Evolutionary conservation across 2,329 filamentous ascomycete species (phyloP).

Genomic region (Tolypocladium guangdongense): DNA sequence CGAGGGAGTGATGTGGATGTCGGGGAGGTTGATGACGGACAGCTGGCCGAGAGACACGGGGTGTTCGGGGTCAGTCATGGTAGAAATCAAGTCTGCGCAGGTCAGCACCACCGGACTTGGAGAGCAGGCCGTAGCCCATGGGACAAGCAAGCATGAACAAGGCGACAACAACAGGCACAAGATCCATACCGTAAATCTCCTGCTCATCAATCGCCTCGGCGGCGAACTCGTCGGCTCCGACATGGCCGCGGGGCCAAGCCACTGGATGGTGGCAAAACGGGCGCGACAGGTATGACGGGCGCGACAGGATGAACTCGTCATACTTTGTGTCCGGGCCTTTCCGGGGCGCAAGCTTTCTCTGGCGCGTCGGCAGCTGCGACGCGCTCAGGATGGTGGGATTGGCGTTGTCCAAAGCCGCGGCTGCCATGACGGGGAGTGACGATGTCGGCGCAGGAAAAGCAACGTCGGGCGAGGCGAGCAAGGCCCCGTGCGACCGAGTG

Average conservation of each 20-base stretch:
- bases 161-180: not conserved
- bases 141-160: not conserved
- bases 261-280: conserved; percentile 27
- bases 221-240: conserved; percentile 45
- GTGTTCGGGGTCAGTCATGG: conserved; percentile 93
- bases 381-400: conserved; percentile 89
- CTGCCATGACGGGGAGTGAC: conserved; percentile 8
- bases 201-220: conserved; percentile 90
- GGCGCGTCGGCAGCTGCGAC: conserved; percentile 77
- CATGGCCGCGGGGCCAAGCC: conserved; percentile 21
- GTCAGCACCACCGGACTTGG: not conserved
- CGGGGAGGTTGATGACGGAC: conserved; percentile 89
- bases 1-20: conserved; percentile 63
- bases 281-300: conserved; percentile 30
- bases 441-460: not conserved
- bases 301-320: conserved; percentile 33
- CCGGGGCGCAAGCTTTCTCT: conserved; percentile 35
- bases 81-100: conserved; percentile 71
- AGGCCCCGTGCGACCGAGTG: too few species aligned
- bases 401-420: conserved; percentile 52
- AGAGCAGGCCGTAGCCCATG: not conserved
- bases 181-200: conserved; percentile 73
- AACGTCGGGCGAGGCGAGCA: not conserved
- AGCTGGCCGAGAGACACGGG: conserved; percentile 87
- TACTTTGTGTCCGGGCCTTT: conserved; percentile 36